phyloP scores from a whole-genome alignment of 148 eudicot genomes.

The Cornus suecica region DNA sequence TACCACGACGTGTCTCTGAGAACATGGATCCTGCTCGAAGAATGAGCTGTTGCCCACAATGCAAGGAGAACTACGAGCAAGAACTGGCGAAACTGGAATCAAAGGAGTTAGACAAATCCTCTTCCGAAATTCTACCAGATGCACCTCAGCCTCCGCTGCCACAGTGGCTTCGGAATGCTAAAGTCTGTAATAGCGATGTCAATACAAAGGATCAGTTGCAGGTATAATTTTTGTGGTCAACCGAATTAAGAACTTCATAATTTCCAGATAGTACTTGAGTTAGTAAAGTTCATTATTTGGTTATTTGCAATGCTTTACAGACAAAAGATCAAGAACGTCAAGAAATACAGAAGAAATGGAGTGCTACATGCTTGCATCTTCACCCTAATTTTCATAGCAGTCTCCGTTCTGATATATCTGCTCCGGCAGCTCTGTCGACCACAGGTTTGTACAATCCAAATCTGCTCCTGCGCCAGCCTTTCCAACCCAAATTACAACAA shows the following conservation, averaged over 20 bases:
- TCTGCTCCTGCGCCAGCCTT: constrained; percentile 42
- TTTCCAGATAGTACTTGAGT: neutral
- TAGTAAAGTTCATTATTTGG: neutral
- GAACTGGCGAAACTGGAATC: constrained; percentile 49
- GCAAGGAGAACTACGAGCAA: constrained; percentile 58
- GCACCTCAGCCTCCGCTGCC: constrained; percentile 47
- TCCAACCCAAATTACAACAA: constrained; percentile 49
- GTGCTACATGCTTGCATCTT: constrained; percentile 60
- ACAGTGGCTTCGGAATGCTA: constrained; percentile 76
- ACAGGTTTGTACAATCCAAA: constrained; percentile 57
- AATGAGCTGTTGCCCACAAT: constrained; percentile 60
- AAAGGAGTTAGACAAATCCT: constrained; percentile 47
- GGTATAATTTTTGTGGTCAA: constrained; percentile 34
- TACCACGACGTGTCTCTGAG: constrained; percentile 39
- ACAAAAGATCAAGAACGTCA: constrained; percentile 59
- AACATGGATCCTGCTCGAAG: constrained; percentile 43
- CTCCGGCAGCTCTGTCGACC: constrained; percentile 48
- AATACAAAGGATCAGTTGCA: constrained; percentile 35
- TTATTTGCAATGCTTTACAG: constrained; percentile 29
- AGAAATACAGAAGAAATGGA: constrained; percentile 90
- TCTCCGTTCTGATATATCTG: constrained; percentile 36
- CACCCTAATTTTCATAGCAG: constrained; percentile 69
- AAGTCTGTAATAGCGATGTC: constrained; percentile 20
- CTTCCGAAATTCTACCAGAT: constrained; percentile 40
- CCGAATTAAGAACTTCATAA: neutral